Evolutionary conservation across 1,284 basidiomycete genomes (phyloP), one percentile per base, ranked within the genome.

Genomic region (Rhodotorula sp.): DNA sequence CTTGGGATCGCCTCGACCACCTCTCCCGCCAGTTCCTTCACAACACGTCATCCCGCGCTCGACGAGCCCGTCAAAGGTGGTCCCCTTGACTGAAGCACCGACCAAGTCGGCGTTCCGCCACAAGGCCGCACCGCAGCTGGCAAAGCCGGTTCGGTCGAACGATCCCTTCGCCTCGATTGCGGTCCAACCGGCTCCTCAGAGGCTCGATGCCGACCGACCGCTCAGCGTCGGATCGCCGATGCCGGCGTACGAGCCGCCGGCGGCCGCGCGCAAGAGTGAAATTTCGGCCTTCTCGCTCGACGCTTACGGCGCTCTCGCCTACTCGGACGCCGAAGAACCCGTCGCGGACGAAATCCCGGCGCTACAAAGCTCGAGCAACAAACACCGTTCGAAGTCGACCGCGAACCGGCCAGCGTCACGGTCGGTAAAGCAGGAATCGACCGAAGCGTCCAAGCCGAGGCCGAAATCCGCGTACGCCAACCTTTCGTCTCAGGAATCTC

Each of bases 181-280:
- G 12, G 52, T 56, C 14, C 51, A 51, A 5, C 34, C 64, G 1
- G n/a, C 46, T 39, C 64, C 47, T 5, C 15, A 34, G 15, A 56
- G 49, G 3, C 43, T 43, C 3, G 39, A 43, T 2, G 43, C 5
- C 48, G 59, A 3, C 57, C 70, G 23, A 51, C 65, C 58, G 62
- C 54, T 6, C 70, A 59, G 59, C 23, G 31, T 66, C 52, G 69
- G 69, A 5, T 58, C 65, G 6, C 69, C 69, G 4, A 74, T 71
- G 72, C 72, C 72, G 2, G 49, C 70, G 12, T 69, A 52, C 59
- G 58, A 69, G 59, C 69, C 68, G 7, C 51, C 54, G 4, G 15
- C 21, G 58, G 18, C 16, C 18, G 23, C 34, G 16, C 47, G 66
- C 16, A 59, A 56, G 21, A 65, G 62, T 59, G 67, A 68, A 46